phyloP scores from a whole-genome alignment of 371 early-diverging fungal species.

The Quaeritorhiza haematococci region DNA sequence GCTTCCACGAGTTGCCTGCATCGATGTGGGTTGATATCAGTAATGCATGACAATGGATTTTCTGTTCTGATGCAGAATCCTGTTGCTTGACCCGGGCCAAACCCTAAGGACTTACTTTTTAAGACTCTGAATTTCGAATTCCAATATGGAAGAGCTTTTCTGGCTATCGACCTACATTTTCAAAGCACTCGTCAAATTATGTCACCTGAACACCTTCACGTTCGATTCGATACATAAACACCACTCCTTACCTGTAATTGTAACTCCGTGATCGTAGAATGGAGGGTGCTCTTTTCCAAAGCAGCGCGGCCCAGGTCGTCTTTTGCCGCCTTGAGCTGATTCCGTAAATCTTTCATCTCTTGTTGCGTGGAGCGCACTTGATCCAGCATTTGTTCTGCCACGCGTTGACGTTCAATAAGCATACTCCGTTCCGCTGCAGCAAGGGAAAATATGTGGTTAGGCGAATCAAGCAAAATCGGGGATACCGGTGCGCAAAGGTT shows the following conservation, averaged over 20 bases:
- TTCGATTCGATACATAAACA: too few relatives aligned
- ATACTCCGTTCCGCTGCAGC: slow-evolving; percentile 23
- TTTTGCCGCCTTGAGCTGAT: slow-evolving; percentile 8
- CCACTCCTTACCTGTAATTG: slow-evolving; percentile 15
- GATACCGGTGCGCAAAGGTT: not conserved
- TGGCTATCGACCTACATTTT: slow-evolving; percentile 15
- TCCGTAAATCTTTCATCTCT: slow-evolving; percentile 16
- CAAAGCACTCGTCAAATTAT: not conserved
- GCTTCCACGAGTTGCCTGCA: slow-evolving; percentile 35
- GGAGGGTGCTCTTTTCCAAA: slow-evolving; percentile 18
- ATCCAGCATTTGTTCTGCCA: slow-evolving; percentile 17
- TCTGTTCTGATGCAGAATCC: too few relatives aligned
- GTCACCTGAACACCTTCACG: not conserved
- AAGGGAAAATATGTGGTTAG: not conserved
- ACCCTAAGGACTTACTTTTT: slow-evolving; percentile 29
- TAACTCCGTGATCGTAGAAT: slow-evolving; percentile 17
- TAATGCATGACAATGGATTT: too few relatives aligned
- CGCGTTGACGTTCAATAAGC: slow-evolving; percentile 21
- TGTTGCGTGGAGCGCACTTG: slow-evolving; percentile 14
- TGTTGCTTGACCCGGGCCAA: too few relatives aligned
- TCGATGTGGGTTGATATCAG: too few relatives aligned
- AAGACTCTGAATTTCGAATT: slow-evolving; percentile 43
- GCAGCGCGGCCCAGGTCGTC: slow-evolving; percentile 1
- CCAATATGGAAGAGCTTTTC: slow-evolving; percentile 26
- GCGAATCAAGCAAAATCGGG: not conserved